Percentiles rank a stretch among this genome's conserved stretches.
phyloP scores from a whole-genome alignment of 345 rosid species.

The Durio zibethinus region DNA sequence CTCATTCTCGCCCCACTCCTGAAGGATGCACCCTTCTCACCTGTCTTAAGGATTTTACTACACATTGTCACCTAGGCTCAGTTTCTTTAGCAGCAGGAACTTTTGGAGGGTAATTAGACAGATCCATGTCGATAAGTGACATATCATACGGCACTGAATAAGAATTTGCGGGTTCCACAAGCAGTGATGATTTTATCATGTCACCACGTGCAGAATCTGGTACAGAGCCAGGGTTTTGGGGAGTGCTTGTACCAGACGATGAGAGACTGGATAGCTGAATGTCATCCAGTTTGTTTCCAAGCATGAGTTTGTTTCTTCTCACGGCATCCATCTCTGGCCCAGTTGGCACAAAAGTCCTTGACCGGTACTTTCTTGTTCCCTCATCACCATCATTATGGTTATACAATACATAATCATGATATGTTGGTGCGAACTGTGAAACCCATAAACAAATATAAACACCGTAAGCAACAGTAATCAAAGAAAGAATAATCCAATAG shows the following conservation, averaged over 20 bases:
- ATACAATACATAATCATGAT: constrained; percentile 95
- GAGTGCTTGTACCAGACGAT: constrained; percentile 63
- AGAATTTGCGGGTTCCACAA: constrained; percentile 58
- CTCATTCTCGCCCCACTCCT: not conserved
- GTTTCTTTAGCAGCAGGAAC: constrained; percentile 69
- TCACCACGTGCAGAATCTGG: constrained; percentile 42
- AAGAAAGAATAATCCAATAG: not conserved
- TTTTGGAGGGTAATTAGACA: constrained; percentile 69
- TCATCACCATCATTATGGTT: constrained; percentile 86
- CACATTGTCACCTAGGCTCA: constrained; percentile 44
- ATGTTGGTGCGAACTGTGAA: constrained; percentile 91
- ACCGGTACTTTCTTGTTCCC: constrained; percentile 79
- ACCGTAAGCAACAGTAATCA: constrained; percentile 5
- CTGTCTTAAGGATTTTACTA: constrained; percentile 17
- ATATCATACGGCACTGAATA: constrained; percentile 59
- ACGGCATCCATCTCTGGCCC: constrained; percentile 96
- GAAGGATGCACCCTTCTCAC: constrained; percentile 11
- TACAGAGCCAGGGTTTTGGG: constrained; percentile 29
- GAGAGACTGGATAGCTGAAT: constrained; percentile 66
- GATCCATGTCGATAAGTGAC: constrained; percentile 85
- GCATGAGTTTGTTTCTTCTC: constrained; percentile 64
- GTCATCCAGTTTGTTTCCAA: constrained; percentile 75
- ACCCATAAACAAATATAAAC: constrained; percentile 10
- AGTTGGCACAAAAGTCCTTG: constrained; percentile 95
- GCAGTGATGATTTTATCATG: constrained; percentile 64